A percentile compares a stretch with the other conserved stretches of the same genome.
phyloP scores from a whole-genome alignment of 805 yeast species.

The Barnettozyma pratensis region DNA sequence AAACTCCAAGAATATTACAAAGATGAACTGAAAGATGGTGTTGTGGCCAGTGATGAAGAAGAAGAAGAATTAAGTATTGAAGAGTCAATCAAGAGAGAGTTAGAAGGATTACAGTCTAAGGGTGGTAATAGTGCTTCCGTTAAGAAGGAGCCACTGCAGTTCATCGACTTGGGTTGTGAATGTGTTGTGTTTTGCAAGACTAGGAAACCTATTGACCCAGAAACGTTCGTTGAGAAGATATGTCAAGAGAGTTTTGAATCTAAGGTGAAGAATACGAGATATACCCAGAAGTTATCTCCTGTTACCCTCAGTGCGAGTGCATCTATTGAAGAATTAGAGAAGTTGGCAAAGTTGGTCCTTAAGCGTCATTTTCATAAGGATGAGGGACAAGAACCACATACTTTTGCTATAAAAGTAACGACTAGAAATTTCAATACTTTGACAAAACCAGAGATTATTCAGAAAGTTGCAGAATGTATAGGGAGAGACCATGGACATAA shows the following conservation, averaged over 20 bases:
- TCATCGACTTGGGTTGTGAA: conserved; percentile 68
- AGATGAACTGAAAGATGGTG: conserved; percentile 21
- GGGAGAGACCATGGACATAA: conserved; percentile 66
- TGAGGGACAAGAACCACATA: conserved; percentile 30
- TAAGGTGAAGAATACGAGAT: conserved; percentile 56
- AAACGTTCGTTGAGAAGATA: conserved; percentile 54
- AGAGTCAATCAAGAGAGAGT: conserved; percentile 66
- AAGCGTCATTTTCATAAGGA: conserved; percentile 61
- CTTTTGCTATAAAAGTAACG: conserved; percentile 77
- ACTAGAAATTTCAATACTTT: conserved; percentile 74
- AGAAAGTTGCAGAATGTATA: conserved; percentile 63
- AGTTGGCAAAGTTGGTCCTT: conserved; percentile 55
- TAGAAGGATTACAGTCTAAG: conserved; percentile 44
- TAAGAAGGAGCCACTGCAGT: conserved; percentile 45
- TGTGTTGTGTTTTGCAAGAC: conserved; percentile 84
- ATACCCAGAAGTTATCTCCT: conserved; percentile 77
- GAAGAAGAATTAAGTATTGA: conserved; percentile 57
- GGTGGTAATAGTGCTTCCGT: conserved; percentile 27
- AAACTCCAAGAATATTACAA: conserved; percentile 42
- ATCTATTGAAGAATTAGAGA: conserved; percentile 58
- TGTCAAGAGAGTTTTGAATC: conserved; percentile 55
- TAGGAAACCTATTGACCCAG: conserved; percentile 76
- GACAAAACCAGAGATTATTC: conserved; percentile 68
- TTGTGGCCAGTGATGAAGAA: conserved; percentile 23
- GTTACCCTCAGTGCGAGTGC: conserved; percentile 72